A percentile compares a stretch with the other conserved stretches of the same genome.
Evolutionary conservation across 2,329 filamentous ascomycete species (phyloP).

Genomic region (Thyridium curvatum): DNA sequence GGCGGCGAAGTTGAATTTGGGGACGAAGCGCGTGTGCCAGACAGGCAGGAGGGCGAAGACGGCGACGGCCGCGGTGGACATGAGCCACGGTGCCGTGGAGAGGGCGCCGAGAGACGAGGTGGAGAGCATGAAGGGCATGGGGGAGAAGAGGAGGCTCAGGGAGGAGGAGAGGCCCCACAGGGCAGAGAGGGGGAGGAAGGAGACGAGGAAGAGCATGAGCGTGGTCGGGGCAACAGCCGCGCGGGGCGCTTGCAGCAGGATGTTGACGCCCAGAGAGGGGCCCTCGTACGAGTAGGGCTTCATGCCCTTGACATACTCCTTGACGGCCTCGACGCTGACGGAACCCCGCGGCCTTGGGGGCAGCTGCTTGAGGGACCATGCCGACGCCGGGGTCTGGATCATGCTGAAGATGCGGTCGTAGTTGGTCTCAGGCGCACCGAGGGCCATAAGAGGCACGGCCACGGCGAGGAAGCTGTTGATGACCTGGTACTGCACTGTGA

Average conservation of each 20-base stretch:
- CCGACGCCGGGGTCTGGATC: conserved; percentile 16
- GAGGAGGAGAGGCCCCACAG: conserved; percentile 41
- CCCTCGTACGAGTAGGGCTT: conserved; percentile 30
- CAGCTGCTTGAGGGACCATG: conserved; percentile 17
- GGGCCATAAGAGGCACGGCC: conserved; percentile 37
- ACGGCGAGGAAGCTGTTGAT: conserved; percentile 41
- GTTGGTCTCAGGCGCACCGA: conserved; percentile 45
- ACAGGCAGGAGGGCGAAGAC: conserved; percentile 19
- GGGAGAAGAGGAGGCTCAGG: conserved; percentile 39
- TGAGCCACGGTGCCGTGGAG: conserved; percentile 35
- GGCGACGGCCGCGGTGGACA: conserved; percentile 25
- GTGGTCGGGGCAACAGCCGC: conserved; percentile 45
- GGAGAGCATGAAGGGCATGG: conserved; percentile 33
- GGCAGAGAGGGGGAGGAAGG: conserved; percentile 35
- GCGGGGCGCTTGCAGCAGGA: conserved; percentile 37
- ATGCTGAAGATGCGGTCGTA: conserved; percentile 35
- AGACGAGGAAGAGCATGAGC: conserved; percentile 34
- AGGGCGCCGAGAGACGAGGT: conserved; percentile 35
- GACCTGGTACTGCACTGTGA: conserved; percentile 44
- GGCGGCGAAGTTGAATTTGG: conserved; percentile 26
- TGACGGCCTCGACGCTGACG: conserved; percentile 23
- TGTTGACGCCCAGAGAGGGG: conserved; percentile 14
- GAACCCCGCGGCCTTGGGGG: conserved; percentile 16
- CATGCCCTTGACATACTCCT: conserved; percentile 30
- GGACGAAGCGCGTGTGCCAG: conserved; percentile 19